phyloP scores from a whole-genome alignment of 352 stramenopile species.

The Globisporangium nodosum region DNA sequence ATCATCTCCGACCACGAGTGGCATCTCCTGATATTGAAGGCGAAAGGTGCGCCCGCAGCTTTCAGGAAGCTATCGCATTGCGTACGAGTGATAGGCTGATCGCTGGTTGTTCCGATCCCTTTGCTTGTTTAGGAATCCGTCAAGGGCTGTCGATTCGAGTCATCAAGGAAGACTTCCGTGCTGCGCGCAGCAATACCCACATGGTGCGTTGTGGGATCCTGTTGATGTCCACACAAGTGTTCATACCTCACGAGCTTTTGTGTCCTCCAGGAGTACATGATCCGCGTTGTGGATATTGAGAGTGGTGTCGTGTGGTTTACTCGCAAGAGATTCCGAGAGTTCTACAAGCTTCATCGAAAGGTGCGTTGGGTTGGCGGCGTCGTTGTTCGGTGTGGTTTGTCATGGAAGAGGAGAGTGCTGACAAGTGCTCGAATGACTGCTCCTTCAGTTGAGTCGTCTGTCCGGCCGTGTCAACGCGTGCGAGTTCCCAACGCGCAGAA shows the following conservation, averaged over 20 bases:
- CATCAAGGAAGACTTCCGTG: slow-evolving; percentile 56
- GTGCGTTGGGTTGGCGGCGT: slow-evolving; percentile 17
- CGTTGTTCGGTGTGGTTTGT: not conserved
- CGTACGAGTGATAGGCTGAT: not conserved
- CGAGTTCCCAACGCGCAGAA: slow-evolving; percentile 62
- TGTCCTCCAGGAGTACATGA: slow-evolving; percentile 64
- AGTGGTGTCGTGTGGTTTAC: slow-evolving; percentile 84
- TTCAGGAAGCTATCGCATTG: not conserved
- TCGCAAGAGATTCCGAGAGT: slow-evolving; percentile 71
- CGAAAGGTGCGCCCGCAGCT: slow-evolving; percentile 39
- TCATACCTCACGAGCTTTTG: no score
- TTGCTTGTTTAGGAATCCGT: slow-evolving; percentile 41
- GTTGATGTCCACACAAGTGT: not conserved
- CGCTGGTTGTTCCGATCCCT: not conserved
- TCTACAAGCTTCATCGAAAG: slow-evolving; percentile 82
- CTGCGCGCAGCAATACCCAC: slow-evolving; percentile 46
- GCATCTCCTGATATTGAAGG: slow-evolving; percentile 77
- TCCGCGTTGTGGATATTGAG: slow-evolving; percentile 81
- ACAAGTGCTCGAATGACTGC: not conserved
- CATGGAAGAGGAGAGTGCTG: not conserved
- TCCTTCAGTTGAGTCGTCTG: slow-evolving; percentile 52
- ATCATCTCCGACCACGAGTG: slow-evolving; percentile 87
- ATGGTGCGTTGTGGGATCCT: slow-evolving; percentile 34
- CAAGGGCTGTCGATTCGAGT: slow-evolving; percentile 77
- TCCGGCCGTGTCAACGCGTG: slow-evolving; percentile 61